phyloP scores from a whole-genome alignment of 208 protist genomes.

The Leishmania guyanensis region DNA sequence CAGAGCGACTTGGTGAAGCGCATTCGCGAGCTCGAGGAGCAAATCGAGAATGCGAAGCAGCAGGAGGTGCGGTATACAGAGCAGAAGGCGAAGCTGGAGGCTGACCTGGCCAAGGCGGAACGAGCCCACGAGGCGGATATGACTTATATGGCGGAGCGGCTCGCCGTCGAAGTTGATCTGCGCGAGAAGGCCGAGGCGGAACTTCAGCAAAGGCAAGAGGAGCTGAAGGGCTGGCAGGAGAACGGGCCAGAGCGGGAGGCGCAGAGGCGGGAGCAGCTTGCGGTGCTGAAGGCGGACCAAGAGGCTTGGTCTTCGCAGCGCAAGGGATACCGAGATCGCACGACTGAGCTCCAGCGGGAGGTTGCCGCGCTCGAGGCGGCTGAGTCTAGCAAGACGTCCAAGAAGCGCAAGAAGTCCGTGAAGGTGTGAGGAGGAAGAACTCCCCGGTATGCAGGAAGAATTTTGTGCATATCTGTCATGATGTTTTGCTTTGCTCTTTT shows the following conservation, averaged over 20 bases:
- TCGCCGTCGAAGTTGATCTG: constrained; percentile 47
- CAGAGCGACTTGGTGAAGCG: constrained; percentile 64
- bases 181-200: constrained; percentile 76
- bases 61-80: constrained; percentile 56
- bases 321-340: constrained; percentile 56
- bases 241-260: constrained; percentile 61
- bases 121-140: constrained; percentile 53
- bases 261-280: constrained; percentile 44
- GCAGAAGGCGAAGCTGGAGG: constrained; percentile 57
- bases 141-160: constrained; percentile 43
- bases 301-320: constrained; percentile 64
- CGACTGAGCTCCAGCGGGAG: constrained; percentile 39
- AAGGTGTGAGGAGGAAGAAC: constrained; percentile 1
- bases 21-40: constrained; percentile 67
- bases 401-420: constrained; percentile 26
- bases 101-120: constrained; percentile 53
- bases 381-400: constrained; percentile 1
- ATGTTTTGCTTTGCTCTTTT: neutral
- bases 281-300: constrained; percentile 54
- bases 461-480: neutral
- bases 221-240: constrained; percentile 59
- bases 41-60: constrained; percentile 62
- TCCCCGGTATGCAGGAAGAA: neutral
- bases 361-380: constrained; percentile 55
- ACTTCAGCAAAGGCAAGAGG: constrained; percentile 41